Conservation (phyloP, 495 filamentous ascomycete species). For the Astrocystis sublimbata region DNA sequence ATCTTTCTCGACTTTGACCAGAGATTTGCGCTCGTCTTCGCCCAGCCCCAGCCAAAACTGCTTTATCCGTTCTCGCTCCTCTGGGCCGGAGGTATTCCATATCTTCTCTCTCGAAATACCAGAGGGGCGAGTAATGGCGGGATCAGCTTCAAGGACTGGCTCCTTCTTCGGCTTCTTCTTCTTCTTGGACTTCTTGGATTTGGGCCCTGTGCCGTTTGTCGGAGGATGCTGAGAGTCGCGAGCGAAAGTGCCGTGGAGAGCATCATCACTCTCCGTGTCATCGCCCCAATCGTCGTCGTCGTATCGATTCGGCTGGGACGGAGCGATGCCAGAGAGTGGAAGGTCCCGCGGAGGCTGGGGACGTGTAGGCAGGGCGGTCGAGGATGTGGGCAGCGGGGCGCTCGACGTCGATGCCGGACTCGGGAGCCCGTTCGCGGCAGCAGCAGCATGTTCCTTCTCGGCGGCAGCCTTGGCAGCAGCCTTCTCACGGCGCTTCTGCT, state of each 20-base stretch:
- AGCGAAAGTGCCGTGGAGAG: slow-evolving; percentile 31
- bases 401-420: slow-evolving; percentile 38
- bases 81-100: slow-evolving; percentile 92
- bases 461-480: slow-evolving; percentile 70
- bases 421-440: slow-evolving; percentile 42
- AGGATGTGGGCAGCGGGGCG: slow-evolving; percentile 27
- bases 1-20: slow-evolving; percentile 98
- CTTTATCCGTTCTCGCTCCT: slow-evolving; percentile 95
- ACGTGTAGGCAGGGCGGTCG: slow-evolving; percentile 31
- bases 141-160: slow-evolving; percentile 20
- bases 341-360: slow-evolving; percentile 28
- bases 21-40: slow-evolving; percentile 86
- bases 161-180: slow-evolving; percentile 58
- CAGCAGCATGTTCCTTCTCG: slow-evolving; percentile 33
- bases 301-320: slow-evolving; percentile 32
- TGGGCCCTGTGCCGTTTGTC: slow-evolving; percentile 29
- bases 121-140: slow-evolving; percentile 25
- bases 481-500: slow-evolving; percentile 82
- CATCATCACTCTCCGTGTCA: slow-evolving; percentile 47
- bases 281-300: slow-evolving; percentile 50
- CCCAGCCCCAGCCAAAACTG: slow-evolving; percentile 97
- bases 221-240: slow-evolving; percentile 23
- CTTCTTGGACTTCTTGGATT: slow-evolving; percentile 63
- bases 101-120: slow-evolving; percentile 76
- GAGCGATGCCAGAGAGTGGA: slow-evolving; percentile 14